These are phyloP conservation scores for Paralagenidium karlingii DNA, from an alignment of 352 stramenopile species.

Conservation along the genomic window DNA sequence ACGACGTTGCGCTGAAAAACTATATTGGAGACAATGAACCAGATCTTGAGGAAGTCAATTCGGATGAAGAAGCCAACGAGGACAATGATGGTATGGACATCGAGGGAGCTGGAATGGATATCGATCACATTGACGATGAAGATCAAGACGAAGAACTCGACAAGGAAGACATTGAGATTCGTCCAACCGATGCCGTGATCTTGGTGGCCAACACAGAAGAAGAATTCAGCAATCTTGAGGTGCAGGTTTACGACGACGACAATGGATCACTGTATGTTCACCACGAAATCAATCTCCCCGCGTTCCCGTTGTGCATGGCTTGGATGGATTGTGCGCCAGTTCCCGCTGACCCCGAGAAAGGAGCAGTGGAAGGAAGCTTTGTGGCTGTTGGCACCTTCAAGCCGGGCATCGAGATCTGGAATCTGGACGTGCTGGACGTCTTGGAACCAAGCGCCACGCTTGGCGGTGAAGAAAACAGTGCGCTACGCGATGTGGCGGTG, in stretches of 20 bases:
- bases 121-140: slow-evolving; percentile 23
- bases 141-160: slow-evolving; percentile 61
- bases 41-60: slow-evolving; percentile 20
- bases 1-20: slow-evolving; percentile 71
- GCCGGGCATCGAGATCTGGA: slow-evolving; percentile 99
- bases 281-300: slow-evolving; percentile 98
- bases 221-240: slow-evolving; percentile 96
- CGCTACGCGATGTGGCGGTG: slow-evolving; percentile 66
- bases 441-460: slow-evolving; percentile 93
- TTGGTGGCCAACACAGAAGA: slow-evolving; percentile 96
- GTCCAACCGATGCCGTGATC: slow-evolving; percentile 89
- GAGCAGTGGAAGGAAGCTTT: slow-evolving; percentile 89
- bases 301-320: slow-evolving; percentile 96
- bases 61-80: slow-evolving; percentile 16
- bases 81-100: slow-evolving; percentile 34
- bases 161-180: slow-evolving; percentile 91
- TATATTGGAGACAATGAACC: slow-evolving; percentile 33
- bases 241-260: slow-evolving; percentile 98
- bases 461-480: slow-evolving; percentile 85
- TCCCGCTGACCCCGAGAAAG: slow-evolving; percentile 35
- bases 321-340: slow-evolving; percentile 90
- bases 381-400: slow-evolving; percentile 99
- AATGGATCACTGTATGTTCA: slow-evolving; percentile 98
- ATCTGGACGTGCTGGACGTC: slow-evolving; percentile 98
- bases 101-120: slow-evolving; percentile 11